Conservation (phyloP, 2,329 filamentous ascomycete species). For the Fusarium solani-melongenae region DNA sequence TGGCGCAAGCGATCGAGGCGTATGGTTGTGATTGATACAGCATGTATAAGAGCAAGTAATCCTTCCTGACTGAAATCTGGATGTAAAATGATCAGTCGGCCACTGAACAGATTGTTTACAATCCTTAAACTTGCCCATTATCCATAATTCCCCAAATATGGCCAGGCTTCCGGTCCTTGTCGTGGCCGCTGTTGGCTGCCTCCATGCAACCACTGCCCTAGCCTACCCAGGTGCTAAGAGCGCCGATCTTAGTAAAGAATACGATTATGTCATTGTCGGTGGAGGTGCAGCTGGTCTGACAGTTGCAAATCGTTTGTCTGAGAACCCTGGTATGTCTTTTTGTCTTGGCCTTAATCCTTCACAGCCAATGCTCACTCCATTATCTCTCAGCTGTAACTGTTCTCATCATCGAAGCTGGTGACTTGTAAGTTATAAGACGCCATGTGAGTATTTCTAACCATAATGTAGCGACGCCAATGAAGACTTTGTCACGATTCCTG, state of each 20-base stretch:
- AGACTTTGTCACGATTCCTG: constrained; percentile 35
- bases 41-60: not conserved
- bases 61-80: not conserved
- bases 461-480: constrained; percentile 24
- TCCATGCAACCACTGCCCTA: not conserved
- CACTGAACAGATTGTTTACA: not conserved
- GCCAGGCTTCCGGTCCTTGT: not conserved
- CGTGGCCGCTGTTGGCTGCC: not conserved
- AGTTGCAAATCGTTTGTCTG: constrained; percentile 34
- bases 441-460: not conserved
- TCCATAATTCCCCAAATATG: not conserved
- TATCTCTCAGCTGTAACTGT: constrained; percentile 23
- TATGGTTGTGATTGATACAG: not conserved
- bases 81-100: not conserved
- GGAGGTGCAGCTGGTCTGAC: constrained; percentile 36
- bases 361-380: not conserved
- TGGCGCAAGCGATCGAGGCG: not conserved
- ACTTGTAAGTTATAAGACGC: constrained; percentile 22
- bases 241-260: constrained; percentile 6
- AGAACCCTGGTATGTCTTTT: constrained; percentile 28
- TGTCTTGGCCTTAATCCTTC: not conserved
- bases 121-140: not conserved
- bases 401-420: constrained; percentile 36
- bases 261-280: constrained; percentile 36
- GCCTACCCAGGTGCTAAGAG: not conserved